Conservation (phyloP, 768 basidiomycete genomes). For the Suillus alpinus region DNA sequence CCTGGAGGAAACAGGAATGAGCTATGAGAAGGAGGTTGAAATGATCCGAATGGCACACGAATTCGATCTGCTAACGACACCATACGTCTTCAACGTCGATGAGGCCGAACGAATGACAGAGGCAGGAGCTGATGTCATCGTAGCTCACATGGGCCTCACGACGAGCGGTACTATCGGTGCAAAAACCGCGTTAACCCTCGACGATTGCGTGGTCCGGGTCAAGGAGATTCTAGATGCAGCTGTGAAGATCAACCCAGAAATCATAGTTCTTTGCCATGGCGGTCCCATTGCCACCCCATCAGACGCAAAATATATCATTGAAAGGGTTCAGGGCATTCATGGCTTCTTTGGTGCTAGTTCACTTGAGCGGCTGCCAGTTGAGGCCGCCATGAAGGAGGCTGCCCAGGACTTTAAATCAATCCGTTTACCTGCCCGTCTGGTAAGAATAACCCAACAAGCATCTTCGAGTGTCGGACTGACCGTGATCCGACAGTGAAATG, state of each 20-base stretch:
- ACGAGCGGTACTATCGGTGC: conserved; percentile 25
- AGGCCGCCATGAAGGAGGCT: conserved; percentile 17
- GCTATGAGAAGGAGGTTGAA: conserved; percentile 29
- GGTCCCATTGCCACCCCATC: conserved; percentile 24
- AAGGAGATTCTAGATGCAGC: conserved; percentile 18
- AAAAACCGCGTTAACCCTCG: conserved; percentile 19
- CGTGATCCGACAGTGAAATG: neutral
- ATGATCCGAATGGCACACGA: conserved; percentile 26
- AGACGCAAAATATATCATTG: conserved; percentile 21
- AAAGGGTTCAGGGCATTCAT: conserved; percentile 12
- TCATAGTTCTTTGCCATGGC: conserved; percentile 22
- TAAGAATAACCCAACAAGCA: neutral
- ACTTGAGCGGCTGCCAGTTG: conserved; percentile 24
- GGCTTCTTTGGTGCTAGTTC: conserved; percentile 30
- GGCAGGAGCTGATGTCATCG: conserved; percentile 25
- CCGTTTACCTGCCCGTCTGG: conserved; percentile 5
- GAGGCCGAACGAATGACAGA: conserved; percentile 24
- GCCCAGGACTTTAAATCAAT: conserved; percentile 24
- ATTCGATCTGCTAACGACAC: conserved; percentile 23
- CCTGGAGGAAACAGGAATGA: conserved; percentile 29
- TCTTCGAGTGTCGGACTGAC: neutral
- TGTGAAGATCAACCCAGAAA: conserved; percentile 14
- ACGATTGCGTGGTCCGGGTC: conserved; percentile 22
- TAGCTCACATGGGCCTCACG: conserved; percentile 29
- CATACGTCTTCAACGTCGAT: conserved; percentile 26